A percentile compares a stretch with the other conserved stretches of the same genome.
Evolutionary conservation across 2,329 filamentous ascomycete species (phyloP).

Genomic region (Diplodia seriata): DNA sequence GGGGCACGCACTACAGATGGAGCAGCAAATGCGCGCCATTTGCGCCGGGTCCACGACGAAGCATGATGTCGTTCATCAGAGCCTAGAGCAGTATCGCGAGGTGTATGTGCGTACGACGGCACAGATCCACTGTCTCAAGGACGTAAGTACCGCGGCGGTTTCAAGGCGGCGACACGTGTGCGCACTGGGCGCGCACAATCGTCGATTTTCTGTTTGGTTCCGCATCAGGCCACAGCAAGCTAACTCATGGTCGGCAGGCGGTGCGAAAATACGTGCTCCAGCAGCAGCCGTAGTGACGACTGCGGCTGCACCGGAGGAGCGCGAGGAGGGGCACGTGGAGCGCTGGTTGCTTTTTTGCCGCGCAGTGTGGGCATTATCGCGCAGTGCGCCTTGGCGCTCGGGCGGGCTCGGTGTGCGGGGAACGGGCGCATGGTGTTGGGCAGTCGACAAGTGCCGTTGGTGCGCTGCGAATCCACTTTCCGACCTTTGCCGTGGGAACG

Average conservation of each 20-base stretch:
- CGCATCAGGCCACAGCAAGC: slow-evolving; percentile 36
- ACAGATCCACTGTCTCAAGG: slow-evolving; percentile 70
- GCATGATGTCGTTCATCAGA: slow-evolving; percentile 78
- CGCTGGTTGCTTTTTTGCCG: slow-evolving; percentile 11
- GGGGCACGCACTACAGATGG: slow-evolving; percentile 65
- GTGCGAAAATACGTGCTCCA: slow-evolving; percentile 50
- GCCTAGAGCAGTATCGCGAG: slow-evolving; percentile 82
- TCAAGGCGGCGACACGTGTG: slow-evolving; percentile 25
- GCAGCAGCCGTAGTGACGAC: slow-evolving; percentile 33
- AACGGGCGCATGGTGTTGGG: slow-evolving; percentile 21
- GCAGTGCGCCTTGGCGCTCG: slow-evolving; percentile 23
- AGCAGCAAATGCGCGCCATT: slow-evolving; percentile 94
- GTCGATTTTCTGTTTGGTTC: neutral
- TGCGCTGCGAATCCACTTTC: slow-evolving; percentile 28
- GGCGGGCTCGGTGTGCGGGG: slow-evolving; percentile 29
- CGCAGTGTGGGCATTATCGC: slow-evolving; percentile 15
- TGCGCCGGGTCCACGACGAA: slow-evolving; percentile 84
- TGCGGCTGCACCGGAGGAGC: slow-evolving; percentile 21
- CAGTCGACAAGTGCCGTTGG: slow-evolving; percentile 15
- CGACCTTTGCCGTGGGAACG: slow-evolving; percentile 25
- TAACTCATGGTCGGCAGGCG: slow-evolving; percentile 41
- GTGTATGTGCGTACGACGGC: slow-evolving; percentile 84
- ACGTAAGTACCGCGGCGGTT: slow-evolving; percentile 46
- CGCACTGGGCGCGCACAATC: slow-evolving; percentile 12
- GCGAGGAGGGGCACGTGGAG: slow-evolving; percentile 31